Evolutionary conservation across 1,284 basidiomycete species (phyloP).

Genomic region (Cryptococcus sp.): DNA sequence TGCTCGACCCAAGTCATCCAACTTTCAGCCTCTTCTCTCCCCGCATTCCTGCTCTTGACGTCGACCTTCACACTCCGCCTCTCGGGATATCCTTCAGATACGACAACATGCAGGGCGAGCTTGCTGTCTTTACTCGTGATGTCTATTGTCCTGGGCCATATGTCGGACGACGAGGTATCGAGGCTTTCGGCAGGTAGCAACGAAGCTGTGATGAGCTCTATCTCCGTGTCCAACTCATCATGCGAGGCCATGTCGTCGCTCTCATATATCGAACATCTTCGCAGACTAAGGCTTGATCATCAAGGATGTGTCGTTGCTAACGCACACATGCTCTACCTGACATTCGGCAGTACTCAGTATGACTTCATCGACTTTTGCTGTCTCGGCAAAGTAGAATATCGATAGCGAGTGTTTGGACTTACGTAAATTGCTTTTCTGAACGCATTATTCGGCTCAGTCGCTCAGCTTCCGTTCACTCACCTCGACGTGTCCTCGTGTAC

Average conservation of each 20-base stretch:
- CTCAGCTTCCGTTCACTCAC: too few species aligned
- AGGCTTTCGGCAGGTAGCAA: conserved; percentile 64
- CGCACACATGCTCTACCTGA: background rate
- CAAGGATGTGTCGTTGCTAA: too few species aligned
- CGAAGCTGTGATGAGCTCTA: conserved; percentile 57
- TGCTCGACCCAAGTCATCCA: conserved; percentile 60
- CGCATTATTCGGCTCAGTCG: too few species aligned
- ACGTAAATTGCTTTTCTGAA: too few species aligned
- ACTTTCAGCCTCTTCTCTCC: conserved; percentile 53
- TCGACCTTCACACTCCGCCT: conserved; percentile 21
- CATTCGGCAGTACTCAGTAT: background rate
- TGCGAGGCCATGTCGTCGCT: background rate
- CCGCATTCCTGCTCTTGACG: conserved; percentile 55
- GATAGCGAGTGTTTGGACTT: too few species aligned
- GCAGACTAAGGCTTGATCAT: too few species aligned
- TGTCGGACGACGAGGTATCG: conserved; percentile 35
- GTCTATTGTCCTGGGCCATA: conserved; percentile 29
- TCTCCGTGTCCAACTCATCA: conserved; percentile 34
- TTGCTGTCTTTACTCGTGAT: conserved; percentile 55
- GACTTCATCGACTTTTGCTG: background rate
- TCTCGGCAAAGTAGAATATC: background rate
- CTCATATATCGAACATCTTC: too few species aligned
- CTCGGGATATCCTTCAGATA: conserved; percentile 47
- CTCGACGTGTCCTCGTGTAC: too few species aligned
- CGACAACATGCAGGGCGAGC: conserved; percentile 53